Conservation (phyloP, 2,329 filamentous ascomycete species). For the Colletotrichum agaves region DNA sequence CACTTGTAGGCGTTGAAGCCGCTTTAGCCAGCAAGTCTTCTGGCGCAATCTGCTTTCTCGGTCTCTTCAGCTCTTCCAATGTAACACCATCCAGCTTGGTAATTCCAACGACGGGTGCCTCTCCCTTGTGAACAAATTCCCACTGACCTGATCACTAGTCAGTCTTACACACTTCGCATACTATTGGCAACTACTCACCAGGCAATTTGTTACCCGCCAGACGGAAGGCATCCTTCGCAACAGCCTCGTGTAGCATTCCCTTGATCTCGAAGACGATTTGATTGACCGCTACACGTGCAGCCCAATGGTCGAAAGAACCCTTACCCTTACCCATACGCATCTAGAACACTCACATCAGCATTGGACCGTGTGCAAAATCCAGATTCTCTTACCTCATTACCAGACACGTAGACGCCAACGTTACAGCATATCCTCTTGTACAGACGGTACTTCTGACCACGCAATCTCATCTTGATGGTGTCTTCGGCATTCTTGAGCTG, state of each 20-base stretch:
- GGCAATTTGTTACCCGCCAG: constrained; percentile 95
- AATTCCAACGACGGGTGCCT: constrained; percentile 88
- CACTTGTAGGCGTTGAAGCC: constrained; percentile 46
- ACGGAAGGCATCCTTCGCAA: constrained; percentile 92
- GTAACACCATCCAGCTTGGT: constrained; percentile 91
- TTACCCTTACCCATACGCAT: constrained; percentile 99
- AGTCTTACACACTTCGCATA: constrained; percentile 29
- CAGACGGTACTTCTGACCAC: constrained; percentile 91
- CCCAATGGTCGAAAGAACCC: constrained; percentile 97
- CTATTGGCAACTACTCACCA: constrained; percentile 63
- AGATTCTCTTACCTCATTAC: constrained; percentile 78
- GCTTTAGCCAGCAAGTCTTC: constrained; percentile 49
- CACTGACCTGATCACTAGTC: constrained; percentile 70
- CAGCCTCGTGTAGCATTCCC: constrained; percentile 92
- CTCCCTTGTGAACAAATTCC: constrained; percentile 94
- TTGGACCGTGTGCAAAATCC: background rate
- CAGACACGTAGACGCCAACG: constrained; percentile 93
- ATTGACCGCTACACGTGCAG: constrained; percentile 87
- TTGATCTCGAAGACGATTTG: constrained; percentile 93
- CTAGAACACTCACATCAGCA: constrained; percentile 48
- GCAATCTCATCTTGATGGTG: constrained; percentile 86
- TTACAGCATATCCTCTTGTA: constrained; percentile 94
- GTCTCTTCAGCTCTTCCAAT: constrained; percentile 83
- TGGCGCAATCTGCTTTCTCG: constrained; percentile 73
- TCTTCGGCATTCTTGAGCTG: constrained; percentile 93